Evolutionary conservation across 1,284 basidiomycete genomes (phyloP).

Genomic region (Schizophyllum amplum): DNA sequence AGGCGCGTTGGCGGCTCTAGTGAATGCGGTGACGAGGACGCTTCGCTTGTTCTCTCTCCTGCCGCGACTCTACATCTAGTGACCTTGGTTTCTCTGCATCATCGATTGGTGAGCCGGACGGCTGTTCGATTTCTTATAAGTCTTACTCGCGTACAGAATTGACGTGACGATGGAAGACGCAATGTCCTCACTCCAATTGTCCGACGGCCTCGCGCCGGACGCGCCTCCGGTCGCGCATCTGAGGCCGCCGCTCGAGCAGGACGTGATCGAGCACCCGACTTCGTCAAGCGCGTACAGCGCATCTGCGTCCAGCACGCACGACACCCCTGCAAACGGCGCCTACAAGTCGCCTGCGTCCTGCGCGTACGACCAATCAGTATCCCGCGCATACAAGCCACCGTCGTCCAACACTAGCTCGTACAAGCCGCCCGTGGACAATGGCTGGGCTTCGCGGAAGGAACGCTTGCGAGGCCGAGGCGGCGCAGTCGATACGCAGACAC

Average conservation of each 20-base stretch:
- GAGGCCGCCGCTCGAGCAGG: background rate
- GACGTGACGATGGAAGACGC: no score
- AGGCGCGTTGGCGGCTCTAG: background rate
- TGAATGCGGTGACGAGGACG: no score
- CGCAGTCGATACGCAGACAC: background rate
- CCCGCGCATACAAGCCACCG: no score
- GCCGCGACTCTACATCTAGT: no score
- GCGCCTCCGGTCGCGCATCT: background rate
- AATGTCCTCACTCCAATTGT: background rate
- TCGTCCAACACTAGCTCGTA: no score
- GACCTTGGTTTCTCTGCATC: no score
- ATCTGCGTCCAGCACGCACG: no score
- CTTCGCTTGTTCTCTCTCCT: no score
- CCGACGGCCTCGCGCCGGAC: background rate
- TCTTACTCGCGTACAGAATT: background rate
- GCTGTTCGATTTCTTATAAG: background rate
- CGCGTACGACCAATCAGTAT: no score
- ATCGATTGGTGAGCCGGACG: no score
- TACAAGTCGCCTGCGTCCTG: no score
- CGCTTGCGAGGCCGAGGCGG: background rate
- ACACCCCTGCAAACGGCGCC: background rate
- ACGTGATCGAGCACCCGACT: background rate
- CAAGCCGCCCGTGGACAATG: background rate
- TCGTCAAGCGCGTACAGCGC: background rate
- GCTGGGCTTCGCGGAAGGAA: background rate